These are phyloP conservation scores for Moricandia arvensis DNA, from an alignment of 345 rosid species.

Conservation along the genomic window DNA sequence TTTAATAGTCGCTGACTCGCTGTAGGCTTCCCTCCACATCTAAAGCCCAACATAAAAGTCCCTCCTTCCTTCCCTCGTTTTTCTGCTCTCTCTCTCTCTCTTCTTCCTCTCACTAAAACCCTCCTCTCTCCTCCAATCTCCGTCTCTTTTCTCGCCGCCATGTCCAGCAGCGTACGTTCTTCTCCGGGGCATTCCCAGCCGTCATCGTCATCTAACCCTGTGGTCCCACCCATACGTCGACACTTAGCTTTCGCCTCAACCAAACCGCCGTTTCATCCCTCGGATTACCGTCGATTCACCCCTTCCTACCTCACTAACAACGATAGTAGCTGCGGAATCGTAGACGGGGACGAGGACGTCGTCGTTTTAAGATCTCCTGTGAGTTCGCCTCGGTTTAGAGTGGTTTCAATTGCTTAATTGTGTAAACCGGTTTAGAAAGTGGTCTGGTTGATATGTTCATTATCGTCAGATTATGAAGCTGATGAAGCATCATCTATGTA, in stretches of 20 bases:
- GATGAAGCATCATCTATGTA: too few species aligned
- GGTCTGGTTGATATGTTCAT: background rate
- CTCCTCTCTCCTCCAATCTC: slow-evolving; percentile 1
- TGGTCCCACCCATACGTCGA: slow-evolving; percentile 66
- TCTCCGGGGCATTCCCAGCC: slow-evolving; percentile 41
- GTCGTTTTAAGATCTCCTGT: slow-evolving; percentile 79
- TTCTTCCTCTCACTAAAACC: slow-evolving; percentile 32
- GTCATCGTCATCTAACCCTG: slow-evolving; percentile 43
- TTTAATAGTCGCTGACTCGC: background rate
- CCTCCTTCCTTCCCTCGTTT: slow-evolving; percentile 82
- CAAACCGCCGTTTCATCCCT: slow-evolving; percentile 68
- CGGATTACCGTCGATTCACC: slow-evolving; percentile 67
- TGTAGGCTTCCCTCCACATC: slow-evolving; percentile 66
- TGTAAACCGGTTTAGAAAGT: background rate
- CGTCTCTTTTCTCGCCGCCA: slow-evolving; percentile 39
- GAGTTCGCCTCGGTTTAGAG: slow-evolving; percentile 36
- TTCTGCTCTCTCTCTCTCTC: slow-evolving; percentile 42
- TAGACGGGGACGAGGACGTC: slow-evolving; percentile 62
- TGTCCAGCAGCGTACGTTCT: slow-evolving; percentile 59
- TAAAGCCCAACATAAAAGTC: slow-evolving; percentile 54
- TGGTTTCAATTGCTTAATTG: slow-evolving; percentile 7
- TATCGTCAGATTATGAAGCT: background rate
- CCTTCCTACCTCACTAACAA: slow-evolving; percentile 25
- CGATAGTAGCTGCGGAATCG: slow-evolving; percentile 10
- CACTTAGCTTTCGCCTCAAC: slow-evolving; percentile 72